These are phyloP conservation scores for Tylopilus sp. DNA, from an alignment of 768 basidiomycete genomes.

Conservation along the genomic window DNA sequence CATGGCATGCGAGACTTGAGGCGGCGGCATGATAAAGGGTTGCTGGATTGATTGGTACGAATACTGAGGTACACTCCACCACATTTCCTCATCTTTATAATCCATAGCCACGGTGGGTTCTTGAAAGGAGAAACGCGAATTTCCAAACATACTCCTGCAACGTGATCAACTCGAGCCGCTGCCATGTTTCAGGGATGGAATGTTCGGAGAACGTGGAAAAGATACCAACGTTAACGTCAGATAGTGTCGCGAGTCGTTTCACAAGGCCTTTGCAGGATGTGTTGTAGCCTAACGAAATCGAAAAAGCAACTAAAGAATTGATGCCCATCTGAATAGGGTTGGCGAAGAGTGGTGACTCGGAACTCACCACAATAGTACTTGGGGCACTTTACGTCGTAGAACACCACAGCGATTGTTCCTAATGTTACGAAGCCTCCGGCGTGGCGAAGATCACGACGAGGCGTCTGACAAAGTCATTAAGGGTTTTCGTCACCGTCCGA, in stretches of 20 bases:
- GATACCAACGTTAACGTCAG: conserved; percentile 4
- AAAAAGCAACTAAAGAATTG: background rate
- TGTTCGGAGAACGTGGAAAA: background rate
- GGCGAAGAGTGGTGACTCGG: background rate
- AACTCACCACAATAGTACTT: conserved; percentile 8
- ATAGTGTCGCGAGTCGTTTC: background rate
- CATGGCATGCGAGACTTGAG: conserved; percentile 15
- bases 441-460: background rate
- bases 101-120: conserved; percentile 4
- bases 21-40: conserved; percentile 12
- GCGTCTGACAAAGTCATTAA: background rate
- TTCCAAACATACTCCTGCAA: conserved; percentile 15
- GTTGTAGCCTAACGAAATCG: background rate
- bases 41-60: conserved; percentile 15
- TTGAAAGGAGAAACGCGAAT: conserved; percentile 7
- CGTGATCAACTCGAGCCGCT: background rate
- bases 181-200: background rate
- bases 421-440: background rate
- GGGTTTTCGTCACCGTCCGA: background rate
- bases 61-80: conserved; percentile 10
- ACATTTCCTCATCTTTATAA: conserved; percentile 19
- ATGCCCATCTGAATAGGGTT: background rate
- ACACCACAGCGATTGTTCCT: background rate
- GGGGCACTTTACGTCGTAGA: background rate
- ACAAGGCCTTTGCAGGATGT: background rate